Conservation (phyloP, 345 rosid genomes). For the Sisymbrium altissimum region DNA sequence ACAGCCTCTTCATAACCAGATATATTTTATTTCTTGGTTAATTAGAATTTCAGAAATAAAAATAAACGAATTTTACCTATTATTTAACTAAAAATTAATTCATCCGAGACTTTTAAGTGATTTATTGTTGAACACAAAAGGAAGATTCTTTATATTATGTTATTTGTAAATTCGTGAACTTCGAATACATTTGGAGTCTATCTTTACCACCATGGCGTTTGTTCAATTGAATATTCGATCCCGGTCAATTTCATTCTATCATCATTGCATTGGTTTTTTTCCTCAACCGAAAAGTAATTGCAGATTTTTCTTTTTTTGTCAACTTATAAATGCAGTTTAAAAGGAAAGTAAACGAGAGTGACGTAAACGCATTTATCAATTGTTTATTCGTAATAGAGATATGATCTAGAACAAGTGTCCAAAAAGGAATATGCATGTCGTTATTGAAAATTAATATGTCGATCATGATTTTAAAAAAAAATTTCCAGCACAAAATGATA, state of each 20-base stretch:
- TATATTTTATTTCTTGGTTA: too few relatives aligned
- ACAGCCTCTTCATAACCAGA: too few relatives aligned
- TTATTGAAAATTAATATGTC: too few relatives aligned
- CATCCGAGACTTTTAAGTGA: too few relatives aligned
- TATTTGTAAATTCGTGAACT: not conserved
- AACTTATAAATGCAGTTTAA: not conserved
- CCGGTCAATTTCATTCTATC: not conserved
- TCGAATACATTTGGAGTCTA: not conserved
- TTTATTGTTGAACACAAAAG: too few relatives aligned
- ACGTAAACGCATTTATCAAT: not conserved
- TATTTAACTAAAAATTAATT: too few relatives aligned
- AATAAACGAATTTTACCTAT: too few relatives aligned
- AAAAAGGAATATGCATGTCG: too few relatives aligned
- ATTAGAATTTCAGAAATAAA: too few relatives aligned
- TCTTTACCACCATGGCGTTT: not conserved
- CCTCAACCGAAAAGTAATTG: not conserved
- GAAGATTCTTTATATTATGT: not conserved
- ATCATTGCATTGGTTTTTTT: not conserved
- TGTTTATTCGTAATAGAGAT: conserved; percentile 1
- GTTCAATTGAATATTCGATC: not conserved
- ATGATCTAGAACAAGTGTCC: not conserved
- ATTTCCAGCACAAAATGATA: too few relatives aligned
- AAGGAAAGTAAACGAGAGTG: conserved; percentile 11
- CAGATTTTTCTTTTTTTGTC: not conserved
- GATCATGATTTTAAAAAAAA: too few relatives aligned